A percentile compares a stretch with the other conserved stretches of the same genome.
phyloP scores from a whole-genome alignment of 768 basidiomycete species.

The Paxillus involutus region DNA sequence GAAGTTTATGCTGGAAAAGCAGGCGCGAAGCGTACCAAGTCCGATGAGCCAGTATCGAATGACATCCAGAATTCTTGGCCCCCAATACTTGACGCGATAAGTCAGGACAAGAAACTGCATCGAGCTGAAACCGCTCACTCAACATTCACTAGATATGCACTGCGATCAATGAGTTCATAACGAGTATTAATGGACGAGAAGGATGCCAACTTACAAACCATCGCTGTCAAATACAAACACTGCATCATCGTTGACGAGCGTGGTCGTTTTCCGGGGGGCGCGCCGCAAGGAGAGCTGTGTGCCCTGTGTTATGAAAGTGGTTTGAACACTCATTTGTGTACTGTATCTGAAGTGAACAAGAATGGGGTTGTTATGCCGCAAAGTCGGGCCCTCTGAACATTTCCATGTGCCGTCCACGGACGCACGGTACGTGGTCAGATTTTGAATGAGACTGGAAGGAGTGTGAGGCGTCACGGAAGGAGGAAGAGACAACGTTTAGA shows the following conservation, averaged over 20 bases:
- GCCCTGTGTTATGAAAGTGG: slow-evolving; percentile 20
- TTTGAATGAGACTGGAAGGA: slow-evolving; percentile 9
- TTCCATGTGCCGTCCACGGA: not conserved
- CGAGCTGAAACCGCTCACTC: slow-evolving; percentile 22
- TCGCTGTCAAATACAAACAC: slow-evolving; percentile 29
- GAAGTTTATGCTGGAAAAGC: not conserved
- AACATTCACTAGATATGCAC: slow-evolving; percentile 42
- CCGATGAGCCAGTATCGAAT: slow-evolving; percentile 59
- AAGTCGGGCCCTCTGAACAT: not conserved
- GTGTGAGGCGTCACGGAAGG: not conserved
- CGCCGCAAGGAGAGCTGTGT: slow-evolving; percentile 23
- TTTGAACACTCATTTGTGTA: slow-evolving; percentile 13
- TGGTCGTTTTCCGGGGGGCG: slow-evolving; percentile 16
- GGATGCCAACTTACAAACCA: slow-evolving; percentile 32
- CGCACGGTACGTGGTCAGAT: slow-evolving; percentile 1
- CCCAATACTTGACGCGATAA: slow-evolving; percentile 35
- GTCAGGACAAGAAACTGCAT: not conserved
- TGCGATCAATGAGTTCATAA: slow-evolving; percentile 10
- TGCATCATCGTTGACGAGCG: slow-evolving; percentile 18
- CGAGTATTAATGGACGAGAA: not conserved
- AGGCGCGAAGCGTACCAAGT: slow-evolving; percentile 39
- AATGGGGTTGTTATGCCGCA: not conserved
- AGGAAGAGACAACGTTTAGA: not conserved
- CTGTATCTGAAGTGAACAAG: not conserved
- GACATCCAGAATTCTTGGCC: slow-evolving; percentile 44